Evolutionary conservation across 768 basidiomycete species (phyloP).

Genomic region (Suillus decipiens): DNA sequence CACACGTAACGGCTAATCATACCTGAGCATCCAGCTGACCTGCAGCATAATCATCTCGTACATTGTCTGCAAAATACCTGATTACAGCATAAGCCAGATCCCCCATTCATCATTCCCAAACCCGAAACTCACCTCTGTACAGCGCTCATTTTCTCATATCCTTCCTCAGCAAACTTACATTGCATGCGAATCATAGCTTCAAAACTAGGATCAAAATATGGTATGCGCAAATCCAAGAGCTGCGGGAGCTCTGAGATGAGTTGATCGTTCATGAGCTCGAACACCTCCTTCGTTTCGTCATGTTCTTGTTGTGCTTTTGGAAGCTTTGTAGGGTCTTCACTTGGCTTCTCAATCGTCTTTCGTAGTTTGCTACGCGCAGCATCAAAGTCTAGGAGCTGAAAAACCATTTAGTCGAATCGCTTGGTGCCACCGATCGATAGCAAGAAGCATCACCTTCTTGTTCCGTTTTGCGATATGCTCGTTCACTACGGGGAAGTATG

Average conservation of each 20-base stretch:
- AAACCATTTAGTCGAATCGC: neutral
- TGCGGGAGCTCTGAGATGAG: constrained; percentile 90
- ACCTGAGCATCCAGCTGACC: constrained; percentile 96
- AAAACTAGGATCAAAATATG: constrained; percentile 98
- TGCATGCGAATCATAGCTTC: constrained; percentile 99
- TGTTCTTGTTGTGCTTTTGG: constrained; percentile 94
- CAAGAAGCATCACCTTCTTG: constrained; percentile 72
- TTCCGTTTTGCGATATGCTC: constrained; percentile 93
- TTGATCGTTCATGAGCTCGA: constrained; percentile 90
- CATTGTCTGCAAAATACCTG: constrained; percentile 87
- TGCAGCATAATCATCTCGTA: constrained; percentile 95
- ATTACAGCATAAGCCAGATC: neutral
- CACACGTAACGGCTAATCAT: constrained; percentile 12
- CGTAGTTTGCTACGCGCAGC: constrained; percentile 86
- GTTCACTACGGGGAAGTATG: constrained; percentile 92
- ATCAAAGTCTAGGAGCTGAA: constrained; percentile 92
- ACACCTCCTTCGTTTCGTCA: constrained; percentile 93
- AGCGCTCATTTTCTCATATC: constrained; percentile 94
- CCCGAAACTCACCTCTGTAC: constrained; percentile 71
- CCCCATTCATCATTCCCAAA: neutral
- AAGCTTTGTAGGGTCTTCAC: constrained; percentile 89
- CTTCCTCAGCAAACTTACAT: constrained; percentile 96
- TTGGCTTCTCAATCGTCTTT: constrained; percentile 89
- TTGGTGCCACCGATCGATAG: no score
- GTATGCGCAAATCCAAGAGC: constrained; percentile 91